Evolutionary conservation across 306 rosid species (phyloP).

Genomic region (Spatholobus suberectus): DNA sequence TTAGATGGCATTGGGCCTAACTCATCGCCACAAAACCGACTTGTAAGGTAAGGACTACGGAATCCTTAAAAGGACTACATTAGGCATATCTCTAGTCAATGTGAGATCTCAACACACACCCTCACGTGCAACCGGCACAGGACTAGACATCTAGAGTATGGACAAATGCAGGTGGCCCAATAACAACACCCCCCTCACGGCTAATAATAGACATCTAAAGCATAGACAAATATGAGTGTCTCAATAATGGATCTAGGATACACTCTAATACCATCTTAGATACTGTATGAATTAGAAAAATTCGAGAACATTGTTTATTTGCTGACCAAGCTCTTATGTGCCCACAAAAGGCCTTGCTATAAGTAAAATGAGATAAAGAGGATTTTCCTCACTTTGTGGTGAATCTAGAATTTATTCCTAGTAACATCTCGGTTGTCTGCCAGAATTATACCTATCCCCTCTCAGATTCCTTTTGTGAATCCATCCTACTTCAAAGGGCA

Average conservation of each 20-base stretch:
- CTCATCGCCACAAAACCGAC: too few species aligned
- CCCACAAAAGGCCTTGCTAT: neutral
- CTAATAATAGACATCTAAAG: too few species aligned
- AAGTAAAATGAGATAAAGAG: neutral
- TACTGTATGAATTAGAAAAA: neutral
- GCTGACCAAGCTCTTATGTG: neutral
- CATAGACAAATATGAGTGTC: too few species aligned
- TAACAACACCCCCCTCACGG: too few species aligned
- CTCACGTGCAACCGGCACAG: too few species aligned
- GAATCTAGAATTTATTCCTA: neutral
- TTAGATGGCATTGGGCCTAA: too few species aligned
- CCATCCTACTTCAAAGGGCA: neutral
- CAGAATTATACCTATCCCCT: neutral
- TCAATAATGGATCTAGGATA: too few species aligned
- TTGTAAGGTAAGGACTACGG: neutral
- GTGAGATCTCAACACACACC: neutral
- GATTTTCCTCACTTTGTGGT: neutral
- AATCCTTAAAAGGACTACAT: neutral
- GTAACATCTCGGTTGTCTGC: neutral
- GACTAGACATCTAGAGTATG: too few species aligned
- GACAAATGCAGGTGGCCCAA: too few species aligned
- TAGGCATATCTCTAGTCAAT: neutral
- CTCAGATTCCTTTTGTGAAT: neutral
- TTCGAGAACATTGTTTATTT: neutral
- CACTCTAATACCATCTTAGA: too few species aligned